Evolutionary conservation across 2,329 filamentous ascomycete genomes (phyloP), one percentile per base, ranked within the genome.

Genomic region (Apiospora hydei): DNA sequence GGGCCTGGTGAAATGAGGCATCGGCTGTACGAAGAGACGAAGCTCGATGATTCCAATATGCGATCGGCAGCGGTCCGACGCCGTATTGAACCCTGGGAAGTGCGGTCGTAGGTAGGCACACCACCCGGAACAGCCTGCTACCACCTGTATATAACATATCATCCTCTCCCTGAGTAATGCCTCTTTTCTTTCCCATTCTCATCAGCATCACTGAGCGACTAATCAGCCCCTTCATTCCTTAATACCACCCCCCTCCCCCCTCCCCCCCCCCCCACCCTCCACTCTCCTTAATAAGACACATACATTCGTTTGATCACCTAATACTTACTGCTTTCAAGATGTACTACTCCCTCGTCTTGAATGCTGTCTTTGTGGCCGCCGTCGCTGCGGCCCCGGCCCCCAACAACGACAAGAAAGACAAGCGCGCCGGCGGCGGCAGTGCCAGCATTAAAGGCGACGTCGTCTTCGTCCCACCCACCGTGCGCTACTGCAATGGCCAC

Each of bases 301-400:
- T 38, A 64, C 57, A 64, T 64, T 64, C 57, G 21, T 64, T 64
- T 41, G 10, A 41, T n/a, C 18, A 14, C 34, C 34, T 41, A 41
- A 61, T 61, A 41, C 26, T 30, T 30, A 3, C 51, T 18, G 38
- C 8, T 16, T 38, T 21, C 51, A 64, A 64, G 34, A 64, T 64
- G 57, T 64, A 64, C 51, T 64, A 64, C 24, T 41, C 57, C 57
- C 57, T 64, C 57, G 6, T 64, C 4, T 18, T 64, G 30, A 64
- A 64, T 34, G n/a, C 57, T 18, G 21, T 64, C 34, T 64, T 64
- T 34, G 21, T 64, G 8, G 57, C 34, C 18, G 57, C 57, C 57
- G 57, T 10, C 57, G 4, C n/a, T 18, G 57, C 57, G 10, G 57
- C 21, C 57, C 57, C 57, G 57, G 38, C 57, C 34, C 4, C 30